Percentiles rank a stretch among this genome's conserved stretches.
These are phyloP conservation scores for Manihot esculenta DNA, from an alignment of 441 rosid species.

Conservation along the genomic window DNA sequence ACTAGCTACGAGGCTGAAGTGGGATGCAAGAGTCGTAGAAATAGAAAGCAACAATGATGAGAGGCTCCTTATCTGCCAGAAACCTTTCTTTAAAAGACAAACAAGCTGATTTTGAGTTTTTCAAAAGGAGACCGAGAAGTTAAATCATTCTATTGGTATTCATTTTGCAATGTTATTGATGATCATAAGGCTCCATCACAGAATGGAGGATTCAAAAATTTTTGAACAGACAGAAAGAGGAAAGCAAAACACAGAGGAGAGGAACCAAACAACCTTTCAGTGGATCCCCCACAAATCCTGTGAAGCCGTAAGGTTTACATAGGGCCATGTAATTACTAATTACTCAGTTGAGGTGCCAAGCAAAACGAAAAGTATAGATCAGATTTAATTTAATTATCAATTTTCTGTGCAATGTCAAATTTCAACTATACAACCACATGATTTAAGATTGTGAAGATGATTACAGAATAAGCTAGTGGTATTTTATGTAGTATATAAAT, in stretches of 20 bases:
- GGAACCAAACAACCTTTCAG: slow-evolving; percentile 27
- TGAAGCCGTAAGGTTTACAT: slow-evolving; percentile 61
- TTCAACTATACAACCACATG: slow-evolving; percentile 40
- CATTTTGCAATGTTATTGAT: slow-evolving; percentile 35
- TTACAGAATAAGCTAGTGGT: slow-evolving; percentile 53
- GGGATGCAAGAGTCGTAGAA: slow-evolving; percentile 95
- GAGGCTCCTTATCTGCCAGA: slow-evolving; percentile 93
- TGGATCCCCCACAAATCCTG: slow-evolving; percentile 40
- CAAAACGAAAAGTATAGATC: slow-evolving; percentile 34
- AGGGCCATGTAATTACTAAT: slow-evolving; percentile 46
- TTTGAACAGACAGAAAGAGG: slow-evolving; percentile 51
- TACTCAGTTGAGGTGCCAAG: slow-evolving; percentile 32
- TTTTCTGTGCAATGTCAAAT: slow-evolving; percentile 30
- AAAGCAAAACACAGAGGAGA: slow-evolving; percentile 37
- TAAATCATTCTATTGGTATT: slow-evolving; percentile 30
- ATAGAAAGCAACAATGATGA: slow-evolving; percentile 83
- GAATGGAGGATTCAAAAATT: slow-evolving; percentile 25
- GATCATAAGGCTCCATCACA: slow-evolving; percentile 37
- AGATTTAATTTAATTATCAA: slow-evolving; percentile 28
- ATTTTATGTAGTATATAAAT: slow-evolving; percentile 26
- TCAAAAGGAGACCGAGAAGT: slow-evolving; percentile 20
- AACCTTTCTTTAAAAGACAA: slow-evolving; percentile 76
- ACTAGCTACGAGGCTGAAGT: slow-evolving; percentile 63
- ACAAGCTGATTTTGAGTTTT: slow-evolving; percentile 39
- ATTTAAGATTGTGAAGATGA: slow-evolving; percentile 60